Base-by-base conservation (phyloP, 1,139 yeast species). In the Suhomyces bokatorum region DNA sequence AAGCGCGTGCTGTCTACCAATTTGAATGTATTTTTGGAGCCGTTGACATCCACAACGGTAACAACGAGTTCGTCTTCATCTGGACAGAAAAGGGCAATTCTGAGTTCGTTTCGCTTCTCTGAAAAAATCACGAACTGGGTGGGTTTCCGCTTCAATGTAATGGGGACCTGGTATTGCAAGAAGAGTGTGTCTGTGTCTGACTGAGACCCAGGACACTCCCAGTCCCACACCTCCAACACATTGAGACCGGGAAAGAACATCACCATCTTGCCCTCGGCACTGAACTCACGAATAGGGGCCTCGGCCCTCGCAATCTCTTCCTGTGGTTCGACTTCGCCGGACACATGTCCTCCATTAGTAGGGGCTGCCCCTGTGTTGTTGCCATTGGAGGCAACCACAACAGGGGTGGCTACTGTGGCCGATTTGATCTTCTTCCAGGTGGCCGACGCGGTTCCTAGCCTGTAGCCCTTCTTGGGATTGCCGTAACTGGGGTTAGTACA, bases 201-300 rank as follows among this genome's bases (percentile, higher is more conserved):
- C 17, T 46, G 51, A 6, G 47, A 50, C 9, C 39, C 32, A 3
- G 61, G 61, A 5, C 70, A 73, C 2, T 55, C 37, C 82, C 83
- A 78, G 50, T 73, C 78, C 83, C 84, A 80, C 3, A 78, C 60
- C 50, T 79, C 81, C 13, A 78, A 47, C 1, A 60, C 40, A 12
- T 55, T 51, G 1, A 57, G 52, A 3, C 42, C 32, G 1, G 66
- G 63, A 49, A 62, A 70, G 4, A 69, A 61, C 2, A 77, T 48
- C 35, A 76, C 57, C 6, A 80, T 48, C 45, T 79, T 83, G 2
- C 84, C 83, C 41, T 64, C 56, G 6, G 15, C 17, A 3, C 44
- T 42, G 16, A 39, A 42, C 12, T 39, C 45, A 22, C 42, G 40
- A 26, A 40, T 10, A 2, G 35, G 20, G 6, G n/a, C n/a, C 2